Evolutionary conservation across 2,329 filamentous ascomycete species (phyloP).

Genomic region (Rutstroemia sydowiana): DNA sequence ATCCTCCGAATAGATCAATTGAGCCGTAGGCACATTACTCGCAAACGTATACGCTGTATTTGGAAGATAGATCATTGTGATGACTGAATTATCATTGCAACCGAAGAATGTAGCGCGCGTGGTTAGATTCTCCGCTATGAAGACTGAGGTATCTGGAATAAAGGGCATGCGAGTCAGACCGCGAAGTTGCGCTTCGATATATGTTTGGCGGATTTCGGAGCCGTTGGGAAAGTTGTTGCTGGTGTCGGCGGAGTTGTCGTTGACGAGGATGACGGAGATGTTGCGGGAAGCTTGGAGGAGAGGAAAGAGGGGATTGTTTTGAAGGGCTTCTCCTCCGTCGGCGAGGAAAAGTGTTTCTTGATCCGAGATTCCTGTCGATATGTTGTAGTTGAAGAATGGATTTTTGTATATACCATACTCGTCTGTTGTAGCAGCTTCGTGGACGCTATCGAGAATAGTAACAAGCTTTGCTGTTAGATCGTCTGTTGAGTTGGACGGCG

Average conservation of each 20-base stretch:
- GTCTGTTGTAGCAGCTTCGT: conserved; percentile 27
- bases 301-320: conserved; percentile 42
- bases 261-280: conserved; percentile 38
- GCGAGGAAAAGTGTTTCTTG: conserved; percentile 33
- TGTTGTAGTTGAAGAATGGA: conserved; percentile 46
- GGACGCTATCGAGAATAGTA: conserved; percentile 26
- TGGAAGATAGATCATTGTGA: conserved; percentile 31
- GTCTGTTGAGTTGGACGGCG: conserved; percentile 13
- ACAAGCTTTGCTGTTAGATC: conserved; percentile 21
- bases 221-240: conserved; percentile 35
- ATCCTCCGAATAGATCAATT: conserved; percentile 31
- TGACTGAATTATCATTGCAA: conserved; percentile 29
- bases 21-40: conserved; percentile 26
- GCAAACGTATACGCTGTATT: conserved; percentile 34
- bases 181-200: conserved; percentile 15
- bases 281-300: conserved; percentile 35
- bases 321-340: conserved; percentile 39
- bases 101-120: conserved; percentile 36
- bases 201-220: conserved; percentile 31
- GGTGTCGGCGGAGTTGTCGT: conserved; percentile 39
- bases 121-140: conserved; percentile 29
- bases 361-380: conserved; percentile 25
- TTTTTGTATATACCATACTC: conserved; percentile 48
- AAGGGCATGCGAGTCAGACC: conserved; percentile 36
- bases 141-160: conserved; percentile 32